phyloP scores from a whole-genome alignment of 2,329 filamentous ascomycete genomes.

The Fusarium oxysporum region DNA sequence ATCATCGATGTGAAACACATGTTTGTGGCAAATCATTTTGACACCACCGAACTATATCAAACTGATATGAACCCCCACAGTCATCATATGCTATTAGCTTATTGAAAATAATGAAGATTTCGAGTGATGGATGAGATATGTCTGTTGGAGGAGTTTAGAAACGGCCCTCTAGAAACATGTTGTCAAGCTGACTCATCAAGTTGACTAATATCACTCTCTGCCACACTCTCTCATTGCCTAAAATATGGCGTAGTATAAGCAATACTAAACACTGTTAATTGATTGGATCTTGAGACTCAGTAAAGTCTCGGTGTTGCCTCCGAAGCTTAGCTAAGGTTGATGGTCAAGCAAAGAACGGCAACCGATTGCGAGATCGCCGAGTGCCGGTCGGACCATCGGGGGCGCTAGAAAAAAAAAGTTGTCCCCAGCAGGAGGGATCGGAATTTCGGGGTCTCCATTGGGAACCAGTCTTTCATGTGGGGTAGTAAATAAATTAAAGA shows the following conservation, averaged over 20 bases:
- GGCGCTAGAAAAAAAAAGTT: constrained; percentile 24
- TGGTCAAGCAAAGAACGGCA: constrained; percentile 23
- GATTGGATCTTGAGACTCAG: constrained; percentile 4
- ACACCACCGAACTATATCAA: neutral
- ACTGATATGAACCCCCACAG: neutral
- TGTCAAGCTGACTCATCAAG: neutral
- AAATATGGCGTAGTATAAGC: neutral
- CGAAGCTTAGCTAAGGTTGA: constrained; percentile 1
- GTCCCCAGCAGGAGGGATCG: constrained; percentile 22
- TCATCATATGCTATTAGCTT: neutral
- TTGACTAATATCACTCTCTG: neutral
- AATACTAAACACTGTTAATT: neutral
- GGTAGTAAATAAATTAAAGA: constrained; percentile 16
- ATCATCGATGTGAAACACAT: neutral
- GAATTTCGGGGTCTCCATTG: constrained; percentile 45
- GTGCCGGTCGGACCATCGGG: constrained; percentile 44
- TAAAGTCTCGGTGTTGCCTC: constrained; percentile 1
- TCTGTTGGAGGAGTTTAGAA: neutral
- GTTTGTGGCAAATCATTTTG: neutral
- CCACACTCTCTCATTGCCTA: neutral
- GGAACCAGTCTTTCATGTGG: constrained; percentile 28
- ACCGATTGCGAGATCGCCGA: constrained; percentile 39
- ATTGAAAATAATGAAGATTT: neutral
- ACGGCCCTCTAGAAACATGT: neutral
- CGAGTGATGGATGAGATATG: neutral